Evolutionary conservation across 2,329 filamentous ascomycete genomes (phyloP).

Genomic region (Fusarium nurragi): DNA sequence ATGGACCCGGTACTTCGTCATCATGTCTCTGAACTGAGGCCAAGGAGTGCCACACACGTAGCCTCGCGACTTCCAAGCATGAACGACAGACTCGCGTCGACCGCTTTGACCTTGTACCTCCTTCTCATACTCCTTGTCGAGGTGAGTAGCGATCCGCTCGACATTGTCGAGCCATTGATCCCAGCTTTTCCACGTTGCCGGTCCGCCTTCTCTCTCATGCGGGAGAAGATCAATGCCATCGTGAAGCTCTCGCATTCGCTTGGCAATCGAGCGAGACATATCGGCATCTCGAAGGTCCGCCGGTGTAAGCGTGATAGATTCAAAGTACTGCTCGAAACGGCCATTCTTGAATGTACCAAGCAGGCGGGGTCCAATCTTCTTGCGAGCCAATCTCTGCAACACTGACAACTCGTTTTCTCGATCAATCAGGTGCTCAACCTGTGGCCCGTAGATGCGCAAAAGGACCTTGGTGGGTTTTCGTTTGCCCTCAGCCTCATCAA

Average conservation of each 20-base stretch:
- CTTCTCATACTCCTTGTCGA: constrained; percentile 67
- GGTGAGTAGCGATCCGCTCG: constrained; percentile 64
- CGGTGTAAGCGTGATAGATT: constrained; percentile 82
- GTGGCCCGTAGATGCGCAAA: constrained; percentile 90
- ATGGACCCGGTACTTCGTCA: constrained; percentile 81
- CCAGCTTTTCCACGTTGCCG: constrained; percentile 92
- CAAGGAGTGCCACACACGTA: constrained; percentile 87
- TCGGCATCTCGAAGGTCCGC: constrained; percentile 81
- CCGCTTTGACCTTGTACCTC: constrained; percentile 40
- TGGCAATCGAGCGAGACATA: constrained; percentile 92
- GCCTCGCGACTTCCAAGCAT: constrained; percentile 73
- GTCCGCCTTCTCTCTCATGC: constrained; percentile 79
- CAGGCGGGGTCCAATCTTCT: constrained; percentile 91
- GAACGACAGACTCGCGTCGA: constrained; percentile 44
- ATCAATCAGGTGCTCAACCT: constrained; percentile 96
- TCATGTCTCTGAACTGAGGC: constrained; percentile 76
- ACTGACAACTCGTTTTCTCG: constrained; percentile 89
- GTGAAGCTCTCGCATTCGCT: constrained; percentile 96
- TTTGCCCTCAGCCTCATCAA: constrained; percentile 56
- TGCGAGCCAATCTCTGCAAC: constrained; percentile 83
- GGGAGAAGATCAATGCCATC: constrained; percentile 89
- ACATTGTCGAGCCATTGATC: constrained; percentile 85
- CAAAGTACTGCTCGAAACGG: constrained; percentile 93
- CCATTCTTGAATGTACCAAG: constrained; percentile 94
- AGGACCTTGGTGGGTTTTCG: constrained; percentile 74